A percentile compares a stretch with the other conserved stretches of the same genome.
phyloP scores from a whole-genome alignment of 1,139 yeast species.

The Geotrichum australiense region DNA sequence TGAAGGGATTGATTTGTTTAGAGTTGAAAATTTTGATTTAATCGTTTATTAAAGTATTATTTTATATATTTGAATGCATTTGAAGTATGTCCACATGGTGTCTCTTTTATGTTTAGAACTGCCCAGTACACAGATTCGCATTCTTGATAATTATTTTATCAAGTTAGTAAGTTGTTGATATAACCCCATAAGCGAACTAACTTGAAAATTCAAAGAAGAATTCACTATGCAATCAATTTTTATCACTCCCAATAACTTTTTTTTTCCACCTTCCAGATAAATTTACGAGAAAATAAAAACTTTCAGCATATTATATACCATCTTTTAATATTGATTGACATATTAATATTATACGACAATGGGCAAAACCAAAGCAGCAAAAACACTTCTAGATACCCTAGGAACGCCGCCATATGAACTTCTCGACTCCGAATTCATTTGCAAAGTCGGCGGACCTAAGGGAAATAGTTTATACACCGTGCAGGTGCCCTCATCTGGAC shows the following conservation, averaged over 20 bases:
- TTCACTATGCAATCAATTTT: background rate
- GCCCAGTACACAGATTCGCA: too few relatives aligned
- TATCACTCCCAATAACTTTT: too few relatives aligned
- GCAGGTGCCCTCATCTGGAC: slow-evolving; percentile 25
- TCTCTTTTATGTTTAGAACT: too few relatives aligned
- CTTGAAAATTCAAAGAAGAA: background rate
- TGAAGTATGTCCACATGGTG: background rate
- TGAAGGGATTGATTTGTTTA: background rate
- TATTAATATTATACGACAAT: slow-evolving; percentile 18
- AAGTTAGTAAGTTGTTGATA: too few relatives aligned
- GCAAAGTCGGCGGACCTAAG: slow-evolving; percentile 28
- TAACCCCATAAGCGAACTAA: too few relatives aligned
- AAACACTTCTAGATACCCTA: slow-evolving; percentile 24
- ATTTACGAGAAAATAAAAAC: background rate
- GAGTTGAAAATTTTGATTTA: background rate
- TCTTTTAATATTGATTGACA: background rate
- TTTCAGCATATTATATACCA: too few relatives aligned
- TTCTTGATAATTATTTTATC: too few relatives aligned
- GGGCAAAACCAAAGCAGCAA: slow-evolving; percentile 26
- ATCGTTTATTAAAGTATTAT: too few relatives aligned
- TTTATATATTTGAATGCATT: background rate
- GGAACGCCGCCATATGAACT: slow-evolving; percentile 29
- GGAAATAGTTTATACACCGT: slow-evolving; percentile 34
- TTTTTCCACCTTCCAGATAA: slow-evolving; percentile 2
- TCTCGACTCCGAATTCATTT: slow-evolving; percentile 29